Evolutionary conservation across 495 filamentous ascomycete species (phyloP).

Genomic region (Xylaria venustula): DNA sequence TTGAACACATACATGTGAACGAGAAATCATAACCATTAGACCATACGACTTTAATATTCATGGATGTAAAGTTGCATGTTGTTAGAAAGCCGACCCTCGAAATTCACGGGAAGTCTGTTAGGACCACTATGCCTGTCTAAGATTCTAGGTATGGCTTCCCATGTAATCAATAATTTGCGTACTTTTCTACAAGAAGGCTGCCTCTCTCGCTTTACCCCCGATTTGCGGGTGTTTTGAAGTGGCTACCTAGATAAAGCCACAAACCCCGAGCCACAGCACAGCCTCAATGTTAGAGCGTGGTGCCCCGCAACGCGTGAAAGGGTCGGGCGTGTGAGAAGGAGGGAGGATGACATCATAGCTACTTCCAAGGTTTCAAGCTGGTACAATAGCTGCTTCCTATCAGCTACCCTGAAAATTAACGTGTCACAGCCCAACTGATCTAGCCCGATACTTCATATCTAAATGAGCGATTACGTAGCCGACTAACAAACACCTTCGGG

Average conservation of each 20-base stretch:
- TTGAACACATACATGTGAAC: slow-evolving; percentile 38
- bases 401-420: not conserved
- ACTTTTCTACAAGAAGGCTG: too few species aligned
- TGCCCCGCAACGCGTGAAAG: not conserved
- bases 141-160: too few species aligned
- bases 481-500: not conserved
- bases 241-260: too few species aligned
- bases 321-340: not conserved
- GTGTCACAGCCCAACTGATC: not conserved
- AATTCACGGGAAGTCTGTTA: too few species aligned
- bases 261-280: too few species aligned
- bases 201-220: too few species aligned
- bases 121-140: too few species aligned
- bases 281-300: not conserved
- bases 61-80: not conserved
- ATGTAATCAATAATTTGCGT: too few species aligned
- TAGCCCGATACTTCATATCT: not conserved
- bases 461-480: not conserved
- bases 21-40: slow-evolving; percentile 54
- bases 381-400: too few species aligned
- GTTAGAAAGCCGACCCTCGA: too few species aligned
- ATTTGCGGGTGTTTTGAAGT: too few species aligned
- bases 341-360: slow-evolving; percentile 4
- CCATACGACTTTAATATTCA: slow-evolving; percentile 33
- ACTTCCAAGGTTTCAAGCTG: slow-evolving; percentile 4